Evolutionary conservation across 2,329 filamentous ascomycete species (phyloP).

Genomic region (Fusarium dimerum): DNA sequence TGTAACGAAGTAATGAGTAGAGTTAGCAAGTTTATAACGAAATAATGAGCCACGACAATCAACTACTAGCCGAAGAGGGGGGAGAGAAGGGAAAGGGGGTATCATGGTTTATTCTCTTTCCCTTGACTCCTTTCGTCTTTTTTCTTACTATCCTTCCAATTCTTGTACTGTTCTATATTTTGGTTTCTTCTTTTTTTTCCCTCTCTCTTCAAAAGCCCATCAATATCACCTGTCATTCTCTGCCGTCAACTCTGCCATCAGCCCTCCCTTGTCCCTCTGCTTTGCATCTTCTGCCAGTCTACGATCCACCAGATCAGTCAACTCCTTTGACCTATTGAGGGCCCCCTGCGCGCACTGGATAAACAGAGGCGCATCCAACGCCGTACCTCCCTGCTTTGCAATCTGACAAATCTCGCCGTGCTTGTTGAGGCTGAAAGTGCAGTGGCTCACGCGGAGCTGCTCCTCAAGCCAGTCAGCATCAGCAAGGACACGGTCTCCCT

Average conservation of each 20-base stretch:
- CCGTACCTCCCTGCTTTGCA: conserved; percentile 82
- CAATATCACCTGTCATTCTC: conserved; percentile 71
- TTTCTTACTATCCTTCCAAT: conserved; percentile 17
- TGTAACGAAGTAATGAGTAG: neutral
- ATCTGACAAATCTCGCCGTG: conserved; percentile 91
- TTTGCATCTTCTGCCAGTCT: conserved; percentile 77
- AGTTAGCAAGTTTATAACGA: conserved; percentile 9
- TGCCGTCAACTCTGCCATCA: conserved; percentile 75
- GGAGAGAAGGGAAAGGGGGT: conserved; percentile 7
- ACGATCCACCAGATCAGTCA: conserved; percentile 72
- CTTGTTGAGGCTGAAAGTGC: conserved; percentile 83
- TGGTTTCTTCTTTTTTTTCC: conserved; percentile 12
- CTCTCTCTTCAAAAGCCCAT: conserved; percentile 10
- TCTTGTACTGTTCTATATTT: conserved; percentile 12
- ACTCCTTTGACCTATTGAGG: conserved; percentile 75
- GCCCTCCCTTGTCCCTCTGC: conserved; percentile 74
- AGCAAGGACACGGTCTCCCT: conserved; percentile 67
- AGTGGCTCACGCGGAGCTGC: conserved; percentile 70
- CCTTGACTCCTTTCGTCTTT: conserved; percentile 19
- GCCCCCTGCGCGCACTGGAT: conserved; percentile 76
- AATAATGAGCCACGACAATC: conserved; percentile 18
- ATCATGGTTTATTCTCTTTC: conserved; percentile 22
- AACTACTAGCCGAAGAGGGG: neutral
- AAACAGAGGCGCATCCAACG: conserved; percentile 77
- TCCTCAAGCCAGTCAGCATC: conserved; percentile 76